These are phyloP conservation scores for Mortierella sp. DNA, from an alignment of 371 early-diverging fungal genomes.

Conservation along the genomic window DNA sequence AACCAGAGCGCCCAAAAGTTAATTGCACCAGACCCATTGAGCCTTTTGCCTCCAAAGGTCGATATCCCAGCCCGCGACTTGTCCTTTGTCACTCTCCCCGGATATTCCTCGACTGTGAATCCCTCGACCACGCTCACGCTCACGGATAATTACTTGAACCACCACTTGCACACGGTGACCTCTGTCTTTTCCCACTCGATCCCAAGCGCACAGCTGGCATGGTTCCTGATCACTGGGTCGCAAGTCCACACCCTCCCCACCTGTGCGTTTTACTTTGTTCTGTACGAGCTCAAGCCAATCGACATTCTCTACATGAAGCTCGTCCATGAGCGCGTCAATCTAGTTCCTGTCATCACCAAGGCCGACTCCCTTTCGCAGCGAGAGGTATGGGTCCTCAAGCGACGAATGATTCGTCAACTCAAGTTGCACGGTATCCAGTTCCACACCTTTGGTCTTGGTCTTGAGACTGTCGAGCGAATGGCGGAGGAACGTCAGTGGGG, in stretches of 20 bases:
- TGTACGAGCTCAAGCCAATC: constrained; percentile 55
- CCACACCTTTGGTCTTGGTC: constrained; percentile 41
- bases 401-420: constrained; percentile 47
- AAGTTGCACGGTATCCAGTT: constrained; percentile 47
- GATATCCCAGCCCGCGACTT: constrained; percentile 36
- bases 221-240: constrained; percentile 54
- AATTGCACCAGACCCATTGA: constrained; percentile 24
- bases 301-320: constrained; percentile 56
- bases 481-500: constrained; percentile 42
- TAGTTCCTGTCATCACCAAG: constrained; percentile 50
- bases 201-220: constrained; percentile 35
- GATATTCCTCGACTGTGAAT: constrained; percentile 48
- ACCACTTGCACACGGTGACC: constrained; percentile 31
- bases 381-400: constrained; percentile 49
- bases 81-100: constrained; percentile 44
- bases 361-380: constrained; percentile 41
- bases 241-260: constrained; percentile 43
- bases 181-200: constrained; percentile 44
- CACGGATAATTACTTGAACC: constrained; percentile 48
- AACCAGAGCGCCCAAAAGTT: not conserved
- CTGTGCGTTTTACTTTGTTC: constrained; percentile 54
- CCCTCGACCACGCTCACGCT: constrained; percentile 33
- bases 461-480: constrained; percentile 33
- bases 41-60: constrained; percentile 37
- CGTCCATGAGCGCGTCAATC: constrained; percentile 48